phyloP scores from a whole-genome alignment of 2,329 filamentous ascomycete genomes.

The Colletotrichum destructivum region DNA sequence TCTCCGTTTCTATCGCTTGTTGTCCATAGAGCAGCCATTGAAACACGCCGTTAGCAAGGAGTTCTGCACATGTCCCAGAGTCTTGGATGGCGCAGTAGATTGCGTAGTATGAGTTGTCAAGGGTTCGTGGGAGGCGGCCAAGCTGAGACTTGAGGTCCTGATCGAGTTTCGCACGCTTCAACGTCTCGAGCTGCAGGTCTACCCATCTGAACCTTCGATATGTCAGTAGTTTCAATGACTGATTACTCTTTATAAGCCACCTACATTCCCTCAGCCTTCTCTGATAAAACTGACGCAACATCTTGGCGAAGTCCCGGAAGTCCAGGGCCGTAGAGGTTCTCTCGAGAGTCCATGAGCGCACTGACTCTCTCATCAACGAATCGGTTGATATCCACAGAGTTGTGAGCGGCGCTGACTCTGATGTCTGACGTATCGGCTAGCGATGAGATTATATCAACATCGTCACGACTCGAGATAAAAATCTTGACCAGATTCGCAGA shows the following conservation, averaged over 20 bases:
- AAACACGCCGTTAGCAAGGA: too few relatives aligned
- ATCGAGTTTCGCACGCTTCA: neutral
- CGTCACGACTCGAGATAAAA: neutral
- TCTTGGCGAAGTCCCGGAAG: neutral
- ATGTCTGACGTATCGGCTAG: neutral
- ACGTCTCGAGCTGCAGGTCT: neutral
- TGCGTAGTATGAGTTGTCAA: too few relatives aligned
- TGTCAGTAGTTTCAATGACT: too few relatives aligned
- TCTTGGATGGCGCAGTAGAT: too few relatives aligned
- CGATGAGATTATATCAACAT: neutral
- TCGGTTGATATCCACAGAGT: neutral
- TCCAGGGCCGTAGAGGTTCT: neutral
- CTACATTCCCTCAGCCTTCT: conserved; percentile 5
- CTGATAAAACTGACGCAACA: neutral
- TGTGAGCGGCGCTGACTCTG: neutral
- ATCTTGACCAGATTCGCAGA: neutral
- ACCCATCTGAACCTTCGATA: neutral
- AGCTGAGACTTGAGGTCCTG: neutral
- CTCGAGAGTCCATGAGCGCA: conserved; percentile 2
- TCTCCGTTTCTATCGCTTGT: too few relatives aligned
- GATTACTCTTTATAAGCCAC: too few relatives aligned
- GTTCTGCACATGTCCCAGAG: too few relatives aligned
- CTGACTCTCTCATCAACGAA: neutral
- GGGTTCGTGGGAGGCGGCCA: neutral
- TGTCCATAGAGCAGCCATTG: too few relatives aligned